phyloP scores from a whole-genome alignment of 139 green algal genomes.

The Desmodesmus armatus region DNA sequence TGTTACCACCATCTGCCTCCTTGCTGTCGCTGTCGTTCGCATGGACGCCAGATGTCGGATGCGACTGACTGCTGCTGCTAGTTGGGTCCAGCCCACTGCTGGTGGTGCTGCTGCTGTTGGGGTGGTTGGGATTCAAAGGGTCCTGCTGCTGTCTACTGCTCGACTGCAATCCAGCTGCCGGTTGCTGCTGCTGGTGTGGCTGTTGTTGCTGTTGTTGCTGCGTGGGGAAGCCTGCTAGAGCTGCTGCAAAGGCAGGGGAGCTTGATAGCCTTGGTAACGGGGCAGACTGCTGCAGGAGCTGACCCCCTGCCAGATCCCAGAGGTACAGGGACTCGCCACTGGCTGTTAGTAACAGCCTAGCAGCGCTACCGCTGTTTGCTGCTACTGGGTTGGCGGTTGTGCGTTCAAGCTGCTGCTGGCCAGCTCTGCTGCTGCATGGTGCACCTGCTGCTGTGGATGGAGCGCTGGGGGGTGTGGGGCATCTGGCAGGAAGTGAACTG shows the following conservation, averaged over 20 bases:
- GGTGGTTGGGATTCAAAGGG: too few relatives aligned
- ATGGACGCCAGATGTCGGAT: background rate
- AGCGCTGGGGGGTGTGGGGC: background rate
- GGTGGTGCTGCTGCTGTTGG: constrained; percentile 44
- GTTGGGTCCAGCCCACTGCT: background rate
- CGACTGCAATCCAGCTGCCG: too few relatives aligned
- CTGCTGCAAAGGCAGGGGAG: too few relatives aligned
- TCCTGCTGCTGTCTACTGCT: too few relatives aligned
- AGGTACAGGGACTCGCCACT: constrained; percentile 61
- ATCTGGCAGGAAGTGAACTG: constrained; percentile 47
- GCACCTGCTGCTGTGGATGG: background rate
- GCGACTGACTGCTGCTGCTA: constrained; percentile 11
- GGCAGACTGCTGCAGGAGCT: constrained; percentile 48
- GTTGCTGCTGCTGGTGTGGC: too few relatives aligned
- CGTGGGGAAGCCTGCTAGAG: too few relatives aligned
- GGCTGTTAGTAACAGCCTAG: constrained; percentile 47
- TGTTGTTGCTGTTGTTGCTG: too few relatives aligned
- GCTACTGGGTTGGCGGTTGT: background rate
- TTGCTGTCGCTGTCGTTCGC: background rate
- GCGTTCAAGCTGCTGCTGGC: background rate
- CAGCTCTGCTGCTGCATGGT: background rate
- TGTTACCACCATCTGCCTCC: background rate
- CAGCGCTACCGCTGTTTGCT: constrained; percentile 5
- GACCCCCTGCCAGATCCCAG: constrained; percentile 53
- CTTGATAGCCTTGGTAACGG: background rate